Evolutionary conservation across 2,329 filamentous ascomycete species (phyloP), one percentile per base, ranked within the genome.

Genomic region (Colletotrichum truncatum): DNA sequence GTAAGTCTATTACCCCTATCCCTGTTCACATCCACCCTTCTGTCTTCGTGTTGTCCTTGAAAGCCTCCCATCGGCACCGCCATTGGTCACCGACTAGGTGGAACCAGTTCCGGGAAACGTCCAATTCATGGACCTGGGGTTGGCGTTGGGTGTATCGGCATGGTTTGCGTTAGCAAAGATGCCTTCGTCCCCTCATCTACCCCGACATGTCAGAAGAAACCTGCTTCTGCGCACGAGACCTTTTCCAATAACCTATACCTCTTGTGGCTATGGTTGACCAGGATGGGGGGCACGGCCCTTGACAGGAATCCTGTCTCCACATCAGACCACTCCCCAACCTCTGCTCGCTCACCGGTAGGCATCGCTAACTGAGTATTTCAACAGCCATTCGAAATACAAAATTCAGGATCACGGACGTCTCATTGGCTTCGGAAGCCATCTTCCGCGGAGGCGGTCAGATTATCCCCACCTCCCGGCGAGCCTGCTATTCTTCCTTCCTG

Each of bases 361-460:
- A 60, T 57, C 70, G 65, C 75, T 76, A 66, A 75, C 70, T 72
- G 48, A 36, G 61, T 45, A 58, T 43, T 45, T 62, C 68, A 67
- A 68, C 73, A 93, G 91, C 96, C 32, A 98, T 99, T 74, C 94
- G 96, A 72, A 99, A 99, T 80, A 93, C 93, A 71, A 98, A 97
- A 76, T 99, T 99, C 86, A 93, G 94, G 75, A 89, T 99, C 73
- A 98, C 94, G 67, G 95, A 98, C 75, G 89, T 97, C 57, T 85
- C 91, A 41, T 86, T 99, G 18, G 95, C 94, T 10, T 86, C 89
- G 54, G 94, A 98, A 79, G 92, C 95, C 54, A 98, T 99, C 74
- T 97, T 94, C 84, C 89, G 96, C 54, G 96, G 96, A 62, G 95
- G 95, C 70, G 96, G 96, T 45, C 96, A 99, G 78, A 97, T 99